Conservation (phyloP, 1,139 yeast genomes). For the Sugiyamaella castrensis region DNA sequence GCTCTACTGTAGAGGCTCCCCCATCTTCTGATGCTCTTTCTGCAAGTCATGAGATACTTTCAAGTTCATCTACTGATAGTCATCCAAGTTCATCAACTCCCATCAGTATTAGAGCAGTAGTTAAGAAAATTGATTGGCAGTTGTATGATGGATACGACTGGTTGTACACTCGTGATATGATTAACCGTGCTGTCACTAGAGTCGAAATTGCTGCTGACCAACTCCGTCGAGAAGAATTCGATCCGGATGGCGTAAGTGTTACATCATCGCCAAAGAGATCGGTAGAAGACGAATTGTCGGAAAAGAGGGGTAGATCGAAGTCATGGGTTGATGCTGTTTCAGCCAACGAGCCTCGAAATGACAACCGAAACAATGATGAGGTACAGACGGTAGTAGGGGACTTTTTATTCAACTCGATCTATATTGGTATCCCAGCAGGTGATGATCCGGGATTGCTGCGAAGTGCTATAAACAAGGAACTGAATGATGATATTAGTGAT, state of each 20-base stretch:
- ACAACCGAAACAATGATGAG: constrained; percentile 24
- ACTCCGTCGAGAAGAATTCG: constrained; percentile 23
- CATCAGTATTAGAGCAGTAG: constrained; percentile 2
- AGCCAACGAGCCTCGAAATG: constrained; percentile 17
- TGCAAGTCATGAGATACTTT: too few species aligned
- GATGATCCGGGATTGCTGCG: constrained; percentile 49
- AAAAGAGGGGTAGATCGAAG: constrained; percentile 1
- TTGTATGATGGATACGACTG: constrained; percentile 93
- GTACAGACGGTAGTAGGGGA: constrained; percentile 50
- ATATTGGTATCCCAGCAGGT: constrained; percentile 57
- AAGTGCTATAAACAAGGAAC: constrained; percentile 51
- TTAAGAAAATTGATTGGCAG: constrained; percentile 43
- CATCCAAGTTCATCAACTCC: neutral
- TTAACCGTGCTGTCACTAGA: constrained; percentile 58
- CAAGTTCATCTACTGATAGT: neutral
- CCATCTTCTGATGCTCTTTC: too few species aligned
- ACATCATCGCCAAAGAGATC: neutral
- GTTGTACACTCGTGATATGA: constrained; percentile 68
- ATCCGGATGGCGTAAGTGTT: neutral
- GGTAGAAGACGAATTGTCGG: constrained; percentile 13
- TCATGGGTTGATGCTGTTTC: constrained; percentile 1
- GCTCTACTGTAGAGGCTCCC: constrained; percentile 3
- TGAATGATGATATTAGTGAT: constrained; percentile 35
- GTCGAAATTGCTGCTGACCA: constrained; percentile 52
- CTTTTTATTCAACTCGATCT: constrained; percentile 68